phyloP scores from a whole-genome alignment of 1,284 basidiomycete genomes.

The Heterobasidion irregulare region DNA sequence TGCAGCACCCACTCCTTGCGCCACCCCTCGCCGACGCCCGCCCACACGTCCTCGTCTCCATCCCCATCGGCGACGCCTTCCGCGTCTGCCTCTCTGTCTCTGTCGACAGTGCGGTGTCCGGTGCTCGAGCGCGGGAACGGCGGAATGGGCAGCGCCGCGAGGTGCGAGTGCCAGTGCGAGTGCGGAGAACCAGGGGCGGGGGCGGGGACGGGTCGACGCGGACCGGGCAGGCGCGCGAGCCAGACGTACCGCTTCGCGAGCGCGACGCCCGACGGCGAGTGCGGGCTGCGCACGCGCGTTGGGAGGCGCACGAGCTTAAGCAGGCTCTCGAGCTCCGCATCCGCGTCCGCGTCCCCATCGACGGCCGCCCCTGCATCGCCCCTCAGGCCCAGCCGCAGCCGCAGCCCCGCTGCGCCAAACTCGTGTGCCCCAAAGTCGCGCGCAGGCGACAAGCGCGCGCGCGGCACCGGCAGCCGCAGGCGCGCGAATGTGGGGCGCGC shows the following conservation, averaged over 20 bases:
- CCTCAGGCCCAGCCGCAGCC: too few species aligned
- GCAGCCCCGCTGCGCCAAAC: too few species aligned
- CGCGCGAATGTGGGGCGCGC: constrained; percentile 36
- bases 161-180: too few species aligned
- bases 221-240: constrained; percentile 40
- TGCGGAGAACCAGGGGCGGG: too few species aligned
- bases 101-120: too few species aligned
- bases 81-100: too few species aligned
- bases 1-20: constrained; percentile 69
- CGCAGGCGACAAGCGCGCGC: constrained; percentile 6
- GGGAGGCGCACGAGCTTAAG: constrained; percentile 34
- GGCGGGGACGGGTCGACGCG: neutral
- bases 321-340: neutral
- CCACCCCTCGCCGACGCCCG: constrained; percentile 56
- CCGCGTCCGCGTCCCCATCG: too few species aligned
- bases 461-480: constrained; percentile 27
- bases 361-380: too few species aligned
- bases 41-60: constrained; percentile 24
- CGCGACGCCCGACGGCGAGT: constrained; percentile 46
- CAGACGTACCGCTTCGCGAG: constrained; percentile 52
- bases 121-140: too few species aligned
- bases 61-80: too few species aligned
- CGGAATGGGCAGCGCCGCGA: too few species aligned
- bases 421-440: too few species aligned
- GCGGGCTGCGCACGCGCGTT: constrained; percentile 43